Conservation (phyloP, 73 alveolate genomes). For the Paraurostyla sp. region DNA sequence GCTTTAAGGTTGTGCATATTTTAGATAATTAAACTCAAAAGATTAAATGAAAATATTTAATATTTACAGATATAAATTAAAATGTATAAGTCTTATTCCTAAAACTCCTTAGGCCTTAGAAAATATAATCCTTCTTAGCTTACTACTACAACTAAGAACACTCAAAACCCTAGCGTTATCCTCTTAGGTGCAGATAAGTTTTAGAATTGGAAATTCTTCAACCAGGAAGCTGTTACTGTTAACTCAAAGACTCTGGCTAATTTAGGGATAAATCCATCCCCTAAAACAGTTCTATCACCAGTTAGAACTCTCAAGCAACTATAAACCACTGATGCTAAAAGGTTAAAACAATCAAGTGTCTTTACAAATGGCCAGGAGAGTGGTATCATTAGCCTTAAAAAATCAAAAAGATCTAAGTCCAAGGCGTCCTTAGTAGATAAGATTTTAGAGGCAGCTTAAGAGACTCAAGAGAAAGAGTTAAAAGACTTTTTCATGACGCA, state of each 20-base stretch:
- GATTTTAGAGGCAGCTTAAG: conserved; percentile 31
- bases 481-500: conserved; percentile 29
- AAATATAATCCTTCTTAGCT: neutral
- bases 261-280: neutral
- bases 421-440: conserved; percentile 30
- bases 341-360: no score
- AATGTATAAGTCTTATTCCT: conserved; percentile 35
- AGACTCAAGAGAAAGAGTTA: conserved; percentile 4
- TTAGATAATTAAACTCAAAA: neutral
- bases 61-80: conserved; percentile 1
- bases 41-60: neutral
- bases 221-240: neutral
- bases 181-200: neutral
- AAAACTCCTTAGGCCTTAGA: conserved; percentile 2
- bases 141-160: neutral
- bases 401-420: neutral
- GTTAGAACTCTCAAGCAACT: neutral
- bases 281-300: conserved; percentile 14
- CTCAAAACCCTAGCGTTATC: neutral
- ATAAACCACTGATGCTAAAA: no score
- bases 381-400: no score
- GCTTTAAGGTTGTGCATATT: conserved; percentile 28
- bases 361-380: no score
- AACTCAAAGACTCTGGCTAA: conserved; percentile 6
- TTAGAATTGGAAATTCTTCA: conserved; percentile 36